These are phyloP conservation scores for Botryobasidium botryosum DNA, from an alignment of 768 basidiomycete genomes.

Conservation along the genomic window DNA sequence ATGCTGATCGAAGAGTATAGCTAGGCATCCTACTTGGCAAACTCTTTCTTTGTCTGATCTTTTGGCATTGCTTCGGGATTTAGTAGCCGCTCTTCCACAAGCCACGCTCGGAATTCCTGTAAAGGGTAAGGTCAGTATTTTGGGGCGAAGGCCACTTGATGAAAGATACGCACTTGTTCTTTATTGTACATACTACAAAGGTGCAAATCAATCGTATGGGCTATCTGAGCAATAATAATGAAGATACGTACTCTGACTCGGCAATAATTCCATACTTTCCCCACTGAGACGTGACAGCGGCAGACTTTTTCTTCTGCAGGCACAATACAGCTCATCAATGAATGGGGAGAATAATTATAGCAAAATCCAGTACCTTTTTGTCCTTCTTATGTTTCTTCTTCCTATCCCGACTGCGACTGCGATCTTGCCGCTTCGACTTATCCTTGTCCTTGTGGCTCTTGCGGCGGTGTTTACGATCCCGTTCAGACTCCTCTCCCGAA, in stretches of 20 bases:
- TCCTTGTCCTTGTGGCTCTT: slow-evolving; percentile 13
- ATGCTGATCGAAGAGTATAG: slow-evolving; percentile 36
- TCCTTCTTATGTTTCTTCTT: slow-evolving; percentile 46
- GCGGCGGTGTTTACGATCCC: slow-evolving; percentile 11
- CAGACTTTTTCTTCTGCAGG: slow-evolving; percentile 38
- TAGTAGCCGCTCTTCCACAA: slow-evolving; percentile 79
- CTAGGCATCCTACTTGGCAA: too few species aligned
- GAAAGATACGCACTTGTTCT: slow-evolving; percentile 22
- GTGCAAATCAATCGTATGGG: slow-evolving; percentile 1
- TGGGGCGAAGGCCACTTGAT: background rate
- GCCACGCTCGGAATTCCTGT: slow-evolving; percentile 78
- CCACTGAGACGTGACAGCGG: slow-evolving; percentile 51
- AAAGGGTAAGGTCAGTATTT: background rate
- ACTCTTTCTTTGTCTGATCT: slow-evolving; percentile 75
- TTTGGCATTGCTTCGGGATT: slow-evolving; percentile 82
- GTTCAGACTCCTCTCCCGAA: slow-evolving; percentile 11
- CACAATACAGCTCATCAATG: slow-evolving; percentile 1
- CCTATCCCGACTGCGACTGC: slow-evolving; percentile 16
- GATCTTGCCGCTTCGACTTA: slow-evolving; percentile 7
- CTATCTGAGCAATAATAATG: background rate
- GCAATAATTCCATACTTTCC: slow-evolving; percentile 80
- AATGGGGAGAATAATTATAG: background rate
- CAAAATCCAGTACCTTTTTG: slow-evolving; percentile 32
- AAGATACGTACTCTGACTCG: slow-evolving; percentile 55
- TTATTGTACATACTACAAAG: slow-evolving; percentile 58